Percentiles rank a stretch among this genome's conserved stretches.
phyloP scores from a whole-genome alignment of 805 yeast species.

The Deakozyma indianensis region DNA sequence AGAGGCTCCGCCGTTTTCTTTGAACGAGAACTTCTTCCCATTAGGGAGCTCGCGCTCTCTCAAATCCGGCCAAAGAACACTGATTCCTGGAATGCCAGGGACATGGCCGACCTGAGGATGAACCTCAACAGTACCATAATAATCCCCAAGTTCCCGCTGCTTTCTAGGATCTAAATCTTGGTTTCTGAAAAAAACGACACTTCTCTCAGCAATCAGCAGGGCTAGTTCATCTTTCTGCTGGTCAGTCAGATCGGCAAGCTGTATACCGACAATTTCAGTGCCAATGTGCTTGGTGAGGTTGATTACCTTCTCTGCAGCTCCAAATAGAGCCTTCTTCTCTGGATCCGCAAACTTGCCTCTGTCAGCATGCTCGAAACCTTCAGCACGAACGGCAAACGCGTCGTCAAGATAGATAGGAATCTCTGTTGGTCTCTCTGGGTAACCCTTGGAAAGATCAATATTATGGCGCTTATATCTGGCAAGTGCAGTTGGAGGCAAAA shows the following conservation, averaged over 20 bases:
- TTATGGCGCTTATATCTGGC: slow-evolving; percentile 23
- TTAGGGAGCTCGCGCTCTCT: too few species aligned
- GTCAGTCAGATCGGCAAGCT: slow-evolving; percentile 28
- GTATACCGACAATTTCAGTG: slow-evolving; percentile 35
- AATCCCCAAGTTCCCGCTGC: slow-evolving; percentile 31
- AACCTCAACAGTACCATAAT: slow-evolving; percentile 31
- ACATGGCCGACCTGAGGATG: too few species aligned
- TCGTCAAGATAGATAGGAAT: slow-evolving; percentile 28
- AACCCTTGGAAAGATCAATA: slow-evolving; percentile 25
- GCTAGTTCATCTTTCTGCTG: slow-evolving; percentile 35
- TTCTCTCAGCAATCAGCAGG: slow-evolving; percentile 32
- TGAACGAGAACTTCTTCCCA: too few species aligned
- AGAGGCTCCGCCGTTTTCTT: too few species aligned
- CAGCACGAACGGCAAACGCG: slow-evolving; percentile 24
- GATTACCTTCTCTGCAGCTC: slow-evolving; percentile 28
- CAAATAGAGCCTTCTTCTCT: slow-evolving; percentile 27
- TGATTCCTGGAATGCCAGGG: too few species aligned
- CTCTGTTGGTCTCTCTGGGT: slow-evolving; percentile 25
- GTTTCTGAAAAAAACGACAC: slow-evolving; percentile 36
- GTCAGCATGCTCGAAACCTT: too few species aligned
- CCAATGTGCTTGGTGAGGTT: slow-evolving; percentile 33
- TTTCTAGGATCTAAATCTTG: slow-evolving; percentile 30
- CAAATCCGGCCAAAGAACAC: too few species aligned
- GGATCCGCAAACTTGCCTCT: too few species aligned
- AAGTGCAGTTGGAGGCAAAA: too few species aligned